Base-by-base conservation (phyloP, 805 yeast species). In the Saturnispora ahearnii region DNA sequence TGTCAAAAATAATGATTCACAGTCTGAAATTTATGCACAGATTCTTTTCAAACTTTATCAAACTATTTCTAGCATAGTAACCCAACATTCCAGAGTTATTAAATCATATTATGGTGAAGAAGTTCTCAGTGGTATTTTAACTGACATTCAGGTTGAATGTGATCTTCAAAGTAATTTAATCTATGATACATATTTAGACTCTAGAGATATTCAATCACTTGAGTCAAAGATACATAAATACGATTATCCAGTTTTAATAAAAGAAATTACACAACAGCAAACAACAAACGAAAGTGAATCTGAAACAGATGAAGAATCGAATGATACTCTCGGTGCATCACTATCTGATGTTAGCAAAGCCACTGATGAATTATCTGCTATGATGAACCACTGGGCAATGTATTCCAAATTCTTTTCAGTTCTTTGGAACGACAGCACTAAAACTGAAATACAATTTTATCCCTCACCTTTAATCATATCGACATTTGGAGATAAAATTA, bases 111-210 rank as follows among this genome's bases (percentile, higher is more conserved):
- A 93, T 61, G 95, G 91, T 18, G 68, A 69, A 2, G 54, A 67
- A 9, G 81, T 82, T 13, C 81, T 90, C 72, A 67, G 74, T 3
- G 73, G 74, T 32, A 89, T 91, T 9, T 73, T 90, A 57, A 78
- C 76, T 18, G 77, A 78, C 45, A 82, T 93, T 31, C 96, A 91
- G 65, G 71, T 77, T 45, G 99, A 93, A 61, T 82, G 93, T 30
- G 99, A 93, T 61, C 73, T 90, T n/a, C 99, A 93, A 61, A 83
- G 91, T 26, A 95, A 95, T 0, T 71, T 93, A 41, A 85, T 93
- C 4, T 73, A 86, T 49, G 98, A 91, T 63, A 86, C 93, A 0
- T 87, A 87, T 59, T 77, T 82, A 69, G 97, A 90, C 57, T 74
- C 78, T 29, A 75, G 87, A 54, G 72, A 81, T 28, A 59, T 89